phyloP scores from a whole-genome alignment of 805 yeast genomes.

The Yarrowia phangngaensis region DNA sequence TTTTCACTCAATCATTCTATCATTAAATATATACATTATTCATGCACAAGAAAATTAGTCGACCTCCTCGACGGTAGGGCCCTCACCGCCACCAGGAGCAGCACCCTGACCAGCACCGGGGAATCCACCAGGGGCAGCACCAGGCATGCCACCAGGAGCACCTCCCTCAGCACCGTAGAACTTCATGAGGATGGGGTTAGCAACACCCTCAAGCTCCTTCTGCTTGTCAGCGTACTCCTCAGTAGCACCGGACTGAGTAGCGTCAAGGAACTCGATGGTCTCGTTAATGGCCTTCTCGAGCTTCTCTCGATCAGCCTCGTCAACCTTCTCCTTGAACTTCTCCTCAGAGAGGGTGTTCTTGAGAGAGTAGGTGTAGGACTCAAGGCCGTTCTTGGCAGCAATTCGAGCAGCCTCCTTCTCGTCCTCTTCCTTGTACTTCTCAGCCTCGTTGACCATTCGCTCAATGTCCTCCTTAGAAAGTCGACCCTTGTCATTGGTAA shows the following conservation, averaged over 20 bases:
- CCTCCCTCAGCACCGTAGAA: conserved; percentile 90
- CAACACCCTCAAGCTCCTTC: conserved; percentile 91
- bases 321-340: conserved; percentile 71
- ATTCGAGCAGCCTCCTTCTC: conserved; percentile 92
- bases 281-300: conserved; percentile 78
- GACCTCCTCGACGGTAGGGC: conserved; percentile 60
- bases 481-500: conserved; percentile 98
- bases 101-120: conserved; percentile 62
- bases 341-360: conserved; percentile 77
- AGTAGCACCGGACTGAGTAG: conserved; percentile 84
- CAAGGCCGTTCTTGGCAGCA: conserved; percentile 90
- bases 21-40: conserved; percentile 23
- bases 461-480: conserved; percentile 95
- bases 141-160: conserved; percentile 71
- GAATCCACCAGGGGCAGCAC: conserved; percentile 65
- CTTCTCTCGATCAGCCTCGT: conserved; percentile 61
- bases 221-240: conserved; percentile 91
- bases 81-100: conserved; percentile 53
- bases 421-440: conserved; percentile 94
- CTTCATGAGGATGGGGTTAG: conserved; percentile 95
- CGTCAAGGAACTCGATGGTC: conserved; percentile 87
- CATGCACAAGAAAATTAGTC: conserved; percentile 30
- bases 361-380: conserved; percentile 90
- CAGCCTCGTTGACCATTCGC: conserved; percentile 97
- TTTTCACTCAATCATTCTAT: conserved; percentile 14